Evolutionary conservation across 169 alveolate species (phyloP), one percentile per base, ranked within the genome.

Genomic region (Eimeria praecox): DNA sequence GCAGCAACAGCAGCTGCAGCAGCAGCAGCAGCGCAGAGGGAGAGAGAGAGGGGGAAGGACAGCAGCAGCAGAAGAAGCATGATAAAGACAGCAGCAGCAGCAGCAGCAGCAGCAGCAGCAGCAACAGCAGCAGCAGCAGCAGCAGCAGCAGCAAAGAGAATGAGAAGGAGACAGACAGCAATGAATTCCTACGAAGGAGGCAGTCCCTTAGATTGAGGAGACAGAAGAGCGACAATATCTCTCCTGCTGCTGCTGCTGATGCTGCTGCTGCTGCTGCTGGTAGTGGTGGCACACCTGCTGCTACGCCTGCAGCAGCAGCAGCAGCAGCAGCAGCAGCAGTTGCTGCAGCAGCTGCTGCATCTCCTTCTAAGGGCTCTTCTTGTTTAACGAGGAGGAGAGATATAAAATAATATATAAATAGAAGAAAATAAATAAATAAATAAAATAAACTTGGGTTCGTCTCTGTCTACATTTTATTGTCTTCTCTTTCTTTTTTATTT

Each of bases 61-160:
- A 64, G n/a, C 75, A 64, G 75, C 75, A 64, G 75, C 75, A 20
- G 33, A 24, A 24, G 33, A 10, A 24, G 77, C 24, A 24, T n/a
- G n/a, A n/a, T n/a, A n/a, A n/a, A n/a, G 14, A 66, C 77, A 66
- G 42, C 77, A 66, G 33, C 77, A 66, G 77, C 75, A 64, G 75
- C 75, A 64, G 18, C 75, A 64, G n/a, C 75, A 64, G 75, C 75
- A 64, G 75, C 75, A 20, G 33, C 24, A 24, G 33, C 33, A 24
- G 77, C 24, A 24, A 30, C 77, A 66, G 77, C 77, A 66, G 77
- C 80, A 69, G 80, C 80, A 69, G 80, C 80, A 69, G 80, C 80
- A 69, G 80, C 80, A 33, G 12, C 46, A 12, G 46, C 46, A 30
- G 75, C 35, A 33, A 30, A 73, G 85, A 40, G 52, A 1, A n/a